Conservation (phyloP, 768 basidiomycete genomes). For the Naganishia antarctica region DNA sequence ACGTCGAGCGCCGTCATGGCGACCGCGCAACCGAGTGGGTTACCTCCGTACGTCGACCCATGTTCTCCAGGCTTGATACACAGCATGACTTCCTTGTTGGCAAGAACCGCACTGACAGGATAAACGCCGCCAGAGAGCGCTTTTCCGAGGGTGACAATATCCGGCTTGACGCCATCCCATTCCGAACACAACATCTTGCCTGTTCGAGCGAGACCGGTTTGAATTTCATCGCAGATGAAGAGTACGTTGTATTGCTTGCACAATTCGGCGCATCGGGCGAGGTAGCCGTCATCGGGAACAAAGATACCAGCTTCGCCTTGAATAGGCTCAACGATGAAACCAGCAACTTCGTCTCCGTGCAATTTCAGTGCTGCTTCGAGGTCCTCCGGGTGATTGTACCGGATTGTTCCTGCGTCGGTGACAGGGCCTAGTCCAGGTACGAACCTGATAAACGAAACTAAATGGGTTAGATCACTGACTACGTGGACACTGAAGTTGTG, state of each 20-base stretch:
- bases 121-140: slow-evolving; percentile 95
- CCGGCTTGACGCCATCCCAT: slow-evolving; percentile 80
- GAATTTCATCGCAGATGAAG: slow-evolving; percentile 97
- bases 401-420: slow-evolving; percentile 63
- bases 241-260: slow-evolving; percentile 91
- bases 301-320: slow-evolving; percentile 99
- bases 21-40: slow-evolving; percentile 93
- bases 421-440: slow-evolving; percentile 54
- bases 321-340: slow-evolving; percentile 94
- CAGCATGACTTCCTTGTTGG: slow-evolving; percentile 86
- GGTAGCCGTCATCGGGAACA: slow-evolving; percentile 82
- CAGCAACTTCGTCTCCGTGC: slow-evolving; percentile 77
- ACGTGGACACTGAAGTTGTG: neutral
- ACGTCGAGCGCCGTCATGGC: slow-evolving; percentile 87
- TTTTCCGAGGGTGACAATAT: slow-evolving; percentile 89
- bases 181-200: slow-evolving; percentile 88
- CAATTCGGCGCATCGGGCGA: slow-evolving; percentile 66
- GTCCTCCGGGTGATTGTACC: slow-evolving; percentile 78
- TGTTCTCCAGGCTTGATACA: slow-evolving; percentile 93
- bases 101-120: slow-evolving; percentile 91
- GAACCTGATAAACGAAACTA: slow-evolving; percentile 18
- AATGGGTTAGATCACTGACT: neutral
- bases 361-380: slow-evolving; percentile 73
- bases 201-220: slow-evolving; percentile 91
- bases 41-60: slow-evolving; percentile 92